Conservation (phyloP, 805 yeast species). For the Candida ponderosae region DNA sequence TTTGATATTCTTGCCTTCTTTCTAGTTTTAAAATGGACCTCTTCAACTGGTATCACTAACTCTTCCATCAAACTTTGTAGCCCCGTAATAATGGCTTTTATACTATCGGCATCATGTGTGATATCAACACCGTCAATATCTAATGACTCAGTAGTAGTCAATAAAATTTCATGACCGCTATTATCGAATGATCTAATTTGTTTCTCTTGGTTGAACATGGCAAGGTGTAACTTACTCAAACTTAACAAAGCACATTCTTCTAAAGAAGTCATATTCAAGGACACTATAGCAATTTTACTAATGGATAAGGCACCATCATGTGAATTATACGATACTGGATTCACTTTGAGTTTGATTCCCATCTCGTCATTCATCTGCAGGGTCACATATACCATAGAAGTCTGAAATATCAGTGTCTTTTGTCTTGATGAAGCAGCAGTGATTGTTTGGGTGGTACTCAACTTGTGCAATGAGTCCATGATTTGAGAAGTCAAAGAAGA, state of each 20-base stretch:
- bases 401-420: slow-evolving; percentile 10
- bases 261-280: slow-evolving; percentile 1
- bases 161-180: slow-evolving; percentile 19
- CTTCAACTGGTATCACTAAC: slow-evolving; percentile 9
- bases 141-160: slow-evolving; percentile 8
- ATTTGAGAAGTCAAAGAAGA: slow-evolving; percentile 19
- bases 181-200: slow-evolving; percentile 20
- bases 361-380: slow-evolving; percentile 3
- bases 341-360: slow-evolving; percentile 21
- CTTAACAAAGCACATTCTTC: slow-evolving; percentile 7
- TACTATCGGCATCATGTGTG: slow-evolving; percentile 17
- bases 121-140: slow-evolving; percentile 21
- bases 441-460: slow-evolving; percentile 4
- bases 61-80: slow-evolving; percentile 3
- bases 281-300: slow-evolving; percentile 23
- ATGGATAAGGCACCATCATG: slow-evolving; percentile 23
- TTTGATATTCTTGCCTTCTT: slow-evolving; percentile 17
- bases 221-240: slow-evolving; percentile 17
- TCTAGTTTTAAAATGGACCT: slow-evolving; percentile 14
- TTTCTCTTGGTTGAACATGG: slow-evolving; percentile 8
- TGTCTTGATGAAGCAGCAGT: slow-evolving; percentile 1
- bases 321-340: slow-evolving; percentile 39
- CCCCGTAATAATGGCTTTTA: slow-evolving; percentile 13
- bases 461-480: slow-evolving; percentile 11
- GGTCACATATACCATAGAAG: slow-evolving; percentile 10